Evolutionary conservation across 164 flowering plant genomes (phyloP), one percentile per base, ranked within the genome.

Genomic region (Chloranthus sessilifolius): DNA sequence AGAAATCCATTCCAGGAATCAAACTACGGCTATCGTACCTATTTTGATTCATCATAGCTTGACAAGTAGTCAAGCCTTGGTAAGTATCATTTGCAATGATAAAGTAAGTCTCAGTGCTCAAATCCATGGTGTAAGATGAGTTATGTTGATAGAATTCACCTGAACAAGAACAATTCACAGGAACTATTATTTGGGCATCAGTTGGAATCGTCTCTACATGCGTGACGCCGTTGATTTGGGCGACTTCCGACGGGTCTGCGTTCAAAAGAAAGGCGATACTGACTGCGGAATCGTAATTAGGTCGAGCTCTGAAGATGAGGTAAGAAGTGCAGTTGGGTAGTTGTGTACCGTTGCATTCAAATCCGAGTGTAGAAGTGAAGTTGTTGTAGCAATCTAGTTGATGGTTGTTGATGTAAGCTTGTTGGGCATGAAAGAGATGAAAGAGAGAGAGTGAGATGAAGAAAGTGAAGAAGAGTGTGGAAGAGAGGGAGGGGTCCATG

Each of bases 31-130:
- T 38, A 0, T 39, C 65, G 26, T 56, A 47, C 5, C 66, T 50
- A 41, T 83, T 87, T 51, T 70, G 75, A 33, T 67, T 52, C 40
- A 64, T 71, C 39, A 83, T 7, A 33, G 86, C 63, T 56, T 83
- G 88, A 56, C 95, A 86, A 25, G 86, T 86, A 24, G 81, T 66
- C 23, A 86, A 73, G 11, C 74, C 88, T 47, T 86, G 78, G 60
- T 66, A 83, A 1, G 91, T 87, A 43, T 76, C 26, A 47, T 81
- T 86, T 14, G 91, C 76, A 7, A 79, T 47, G 0, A 7, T 4
- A 29, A 77, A 69, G 44, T 81, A 83, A 1, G 82, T 79, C 26
- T 83, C 88, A 0, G 3, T 0, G 0, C 3, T 0, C 3, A 1
- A 0, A 15, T 44, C 43, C 10, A 83, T 11, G 3, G 7, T 19